Evolutionary conservation across 257 asterid species (phyloP), one percentile per base, ranked within the genome.

Genomic region (Jacaranda copaia): DNA sequence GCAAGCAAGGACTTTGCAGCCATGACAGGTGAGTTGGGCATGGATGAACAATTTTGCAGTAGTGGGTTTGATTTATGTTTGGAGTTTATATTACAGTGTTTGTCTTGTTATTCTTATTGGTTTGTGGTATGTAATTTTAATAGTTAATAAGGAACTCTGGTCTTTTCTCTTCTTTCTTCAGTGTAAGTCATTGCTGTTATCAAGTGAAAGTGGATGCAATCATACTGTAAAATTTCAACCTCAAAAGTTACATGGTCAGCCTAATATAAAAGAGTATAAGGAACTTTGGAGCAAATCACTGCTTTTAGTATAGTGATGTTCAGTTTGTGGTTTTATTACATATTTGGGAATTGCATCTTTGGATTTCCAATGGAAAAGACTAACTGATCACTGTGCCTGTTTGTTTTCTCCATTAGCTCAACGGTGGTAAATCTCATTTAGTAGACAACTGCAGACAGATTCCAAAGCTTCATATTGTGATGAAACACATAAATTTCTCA

Each of bases 1-100:
- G 82, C 93, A 81, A 79, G 86, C 80, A 20, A 79, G 88, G 76
- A 81, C 80, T 75, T 57, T 83, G 66, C 92, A 78, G 87, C 85
- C 70, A 61, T 89, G 92, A 87, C 74, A 76, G 88, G 91, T 85
- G 89, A 84, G 89, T 82, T 81, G 86, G 81, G 60, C 71, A 32
- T 76, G 86, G 86, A 87, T 91, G 83, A 81, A 86, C 89, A 92
- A 84, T 94, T 94, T 94, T 94, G 96, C 92, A 83, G 90, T 68
- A 75, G 81, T 70, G 87, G 86, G 83, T 83, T 87, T 83, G 88
- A 76, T 84, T 84, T 81, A 71, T 84, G 51, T 74, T 83, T 82
- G 81, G 63, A 73, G 77, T 62, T 79, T 73, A 78, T 79, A 60
- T 71, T 80, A 73, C 67, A 83, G 87, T 73, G 84, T 87, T 77